Evolutionary conservation across 2,329 filamentous ascomycete species (phyloP), one percentile per base, ranked within the genome.

Genomic region (Diaporthe sp.): DNA sequence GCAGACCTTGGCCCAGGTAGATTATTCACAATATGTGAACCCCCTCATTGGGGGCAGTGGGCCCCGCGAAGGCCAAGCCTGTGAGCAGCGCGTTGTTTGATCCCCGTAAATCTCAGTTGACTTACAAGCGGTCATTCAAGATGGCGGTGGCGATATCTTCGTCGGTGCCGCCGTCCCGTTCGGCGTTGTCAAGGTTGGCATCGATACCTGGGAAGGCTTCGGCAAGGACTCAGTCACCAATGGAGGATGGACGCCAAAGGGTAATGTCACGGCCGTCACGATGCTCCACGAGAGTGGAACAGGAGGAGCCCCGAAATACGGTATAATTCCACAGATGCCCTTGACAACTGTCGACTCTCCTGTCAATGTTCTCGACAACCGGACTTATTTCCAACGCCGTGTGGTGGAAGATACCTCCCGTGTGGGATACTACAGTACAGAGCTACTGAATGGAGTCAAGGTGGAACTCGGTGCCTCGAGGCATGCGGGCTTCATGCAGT

Each of bases 281-380:
- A 86, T 90, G 86, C 85, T 90, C 81, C 89, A 91, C 75, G 89
- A 89, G 76, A 87, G 85, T 72, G 89, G 89, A 0, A 92, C 89
- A 0, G 90, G 90, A 19, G 90, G 90, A 1, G 87, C 87, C 13
- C 88, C 90, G 0, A 92, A 90, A 74, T 92, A 92, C 75, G 90
- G 90, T 0, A 84, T 91, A 6, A 85, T 89, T 49, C 83, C 87
- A 0, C 88, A 89, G 76, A 84, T 89, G 80, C 88, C 87, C 0
- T 80, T 89, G 12, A 82, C 81, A 3, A 82, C 77, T 1, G 76
- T 88, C 2, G 86, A 87, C 0, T 80, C 82, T 8, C 81, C 82
- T 4, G 81, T 89, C 55, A 84, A 83, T 75, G 80, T 91, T 13
- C 83, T 86, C 2, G 88, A 90, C 78, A 87, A 91, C 22, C 82